A percentile compares a stretch with the other conserved stretches of the same genome.
phyloP scores from a whole-genome alignment of 2,329 filamentous ascomycete genomes.

The Fusarium nygamai region DNA sequence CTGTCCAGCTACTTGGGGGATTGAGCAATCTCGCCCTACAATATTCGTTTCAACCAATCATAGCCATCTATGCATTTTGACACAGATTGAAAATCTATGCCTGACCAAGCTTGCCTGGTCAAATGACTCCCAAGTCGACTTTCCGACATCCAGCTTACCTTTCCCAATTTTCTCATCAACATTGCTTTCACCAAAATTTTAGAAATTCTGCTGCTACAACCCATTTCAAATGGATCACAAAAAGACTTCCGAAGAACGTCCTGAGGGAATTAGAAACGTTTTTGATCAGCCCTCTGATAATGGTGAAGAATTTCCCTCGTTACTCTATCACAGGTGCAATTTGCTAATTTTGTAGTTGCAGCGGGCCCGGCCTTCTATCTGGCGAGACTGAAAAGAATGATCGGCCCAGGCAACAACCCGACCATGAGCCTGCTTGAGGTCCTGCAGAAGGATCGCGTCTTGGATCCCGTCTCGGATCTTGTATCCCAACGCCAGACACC shows the following conservation, averaged over 20 bases:
- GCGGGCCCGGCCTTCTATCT: background rate
- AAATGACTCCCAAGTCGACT: background rate
- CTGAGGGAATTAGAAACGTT: background rate
- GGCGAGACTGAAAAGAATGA: background rate
- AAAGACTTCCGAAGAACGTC: background rate
- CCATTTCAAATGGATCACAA: background rate
- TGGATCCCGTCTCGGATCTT: too few relatives aligned
- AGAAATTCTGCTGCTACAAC: background rate
- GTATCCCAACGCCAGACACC: too few relatives aligned
- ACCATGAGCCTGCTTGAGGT: too few relatives aligned
- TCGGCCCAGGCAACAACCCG: background rate
- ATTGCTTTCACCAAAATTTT: fast-evolving
- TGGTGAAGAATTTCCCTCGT: background rate
- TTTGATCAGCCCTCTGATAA: background rate
- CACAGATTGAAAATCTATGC: background rate
- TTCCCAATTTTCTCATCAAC: background rate
- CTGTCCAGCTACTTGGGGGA: background rate
- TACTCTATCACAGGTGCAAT: background rate
- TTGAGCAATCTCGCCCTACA: background rate
- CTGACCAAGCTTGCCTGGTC: background rate
- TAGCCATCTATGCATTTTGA: background rate
- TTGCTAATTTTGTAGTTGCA: background rate
- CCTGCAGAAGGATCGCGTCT: too few relatives aligned
- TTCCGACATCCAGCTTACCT: background rate
- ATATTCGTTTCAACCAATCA: background rate